These are phyloP conservation scores for Geotrichum phurueaensis DNA, from an alignment of 1,139 yeast species.

Conservation along the genomic window DNA sequence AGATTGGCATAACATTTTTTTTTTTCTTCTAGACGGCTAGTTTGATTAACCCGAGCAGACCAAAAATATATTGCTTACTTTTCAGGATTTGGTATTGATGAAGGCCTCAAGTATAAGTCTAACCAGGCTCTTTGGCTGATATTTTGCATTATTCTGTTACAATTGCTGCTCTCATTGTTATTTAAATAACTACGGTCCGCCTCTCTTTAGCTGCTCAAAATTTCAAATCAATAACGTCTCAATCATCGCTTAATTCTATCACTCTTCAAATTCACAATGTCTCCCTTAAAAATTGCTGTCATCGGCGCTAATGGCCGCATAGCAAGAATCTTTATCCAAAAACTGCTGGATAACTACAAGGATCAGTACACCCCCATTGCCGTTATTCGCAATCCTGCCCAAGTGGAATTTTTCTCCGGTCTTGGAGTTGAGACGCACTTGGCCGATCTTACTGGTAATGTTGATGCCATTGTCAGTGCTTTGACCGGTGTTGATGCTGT, in stretches of 20 bases:
- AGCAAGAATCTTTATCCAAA: constrained; percentile 42
- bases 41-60: too few species aligned
- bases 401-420: constrained; percentile 36
- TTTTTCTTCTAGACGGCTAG: too few species aligned
- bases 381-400: constrained; percentile 47
- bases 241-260: neutral
- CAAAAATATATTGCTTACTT: too few species aligned
- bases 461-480: constrained; percentile 37
- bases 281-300: constrained; percentile 37
- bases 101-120: too few species aligned
- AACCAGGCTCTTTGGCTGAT: neutral
- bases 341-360: constrained; percentile 27
- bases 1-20: too few species aligned
- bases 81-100: too few species aligned
- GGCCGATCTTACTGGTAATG: constrained; percentile 34
- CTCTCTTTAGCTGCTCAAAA: neutral
- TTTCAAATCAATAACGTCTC: neutral
- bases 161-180: neutral
- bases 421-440: constrained; percentile 41
- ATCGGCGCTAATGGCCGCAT: constrained; percentile 62
- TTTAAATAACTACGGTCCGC: neutral
- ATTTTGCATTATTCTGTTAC: neutral
- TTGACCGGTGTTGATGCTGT: constrained; percentile 51
- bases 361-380: constrained; percentile 43
- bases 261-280: neutral